These are phyloP conservation scores for Boletus bicolor DNA, from an alignment of 768 basidiomycete species.

Conservation along the genomic window DNA sequence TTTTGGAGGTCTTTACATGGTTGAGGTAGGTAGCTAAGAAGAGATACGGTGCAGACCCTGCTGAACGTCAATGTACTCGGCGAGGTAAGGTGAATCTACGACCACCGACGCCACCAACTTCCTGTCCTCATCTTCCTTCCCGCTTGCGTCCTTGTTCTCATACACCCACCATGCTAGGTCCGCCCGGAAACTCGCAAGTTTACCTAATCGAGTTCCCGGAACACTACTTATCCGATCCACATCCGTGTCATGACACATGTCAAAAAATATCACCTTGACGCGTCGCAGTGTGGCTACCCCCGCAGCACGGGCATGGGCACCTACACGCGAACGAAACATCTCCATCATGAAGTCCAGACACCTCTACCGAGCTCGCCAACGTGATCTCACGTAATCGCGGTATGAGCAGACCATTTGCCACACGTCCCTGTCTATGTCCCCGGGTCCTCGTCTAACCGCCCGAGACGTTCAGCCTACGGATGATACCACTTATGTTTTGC, in stretches of 20 bases:
- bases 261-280: slow-evolving; percentile 9
- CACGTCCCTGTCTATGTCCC: background rate
- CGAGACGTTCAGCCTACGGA: slow-evolving; percentile 5
- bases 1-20: background rate
- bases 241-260: slow-evolving; percentile 5
- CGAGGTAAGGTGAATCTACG: slow-evolving; percentile 7
- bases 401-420: background rate
- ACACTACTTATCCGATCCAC: background rate
- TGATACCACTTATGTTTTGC: slow-evolving; percentile 11
- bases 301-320: background rate
- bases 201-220: background rate
- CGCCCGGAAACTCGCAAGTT: background rate
- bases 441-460: background rate
- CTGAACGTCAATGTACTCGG: slow-evolving; percentile 8
- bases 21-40: background rate
- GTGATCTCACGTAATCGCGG: slow-evolving; percentile 14
- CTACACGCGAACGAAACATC: slow-evolving; percentile 11
- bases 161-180: background rate
- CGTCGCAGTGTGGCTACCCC: slow-evolving; percentile 6
- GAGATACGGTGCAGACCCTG: background rate
- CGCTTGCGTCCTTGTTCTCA: background rate
- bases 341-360: slow-evolving; percentile 8
- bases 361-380: slow-evolving; percentile 15
- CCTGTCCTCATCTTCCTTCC: background rate
- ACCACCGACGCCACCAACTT: slow-evolving; percentile 6